These are phyloP conservation scores for Fomes fomentarius DNA, from an alignment of 1,284 basidiomycete species.

Conservation along the genomic window DNA sequence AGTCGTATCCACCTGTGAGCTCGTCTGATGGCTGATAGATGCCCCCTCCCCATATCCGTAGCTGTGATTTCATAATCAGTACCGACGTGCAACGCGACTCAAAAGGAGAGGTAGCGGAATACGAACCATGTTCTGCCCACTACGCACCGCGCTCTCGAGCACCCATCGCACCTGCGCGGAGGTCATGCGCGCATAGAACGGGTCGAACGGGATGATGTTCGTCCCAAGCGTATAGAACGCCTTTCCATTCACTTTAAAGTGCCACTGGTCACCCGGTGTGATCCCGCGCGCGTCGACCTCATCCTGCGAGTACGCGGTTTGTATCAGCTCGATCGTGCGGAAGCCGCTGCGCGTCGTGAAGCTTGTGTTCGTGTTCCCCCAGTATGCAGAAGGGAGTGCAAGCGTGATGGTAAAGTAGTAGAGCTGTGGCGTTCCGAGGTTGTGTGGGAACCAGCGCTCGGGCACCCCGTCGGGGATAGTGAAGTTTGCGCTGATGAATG, in stretches of 20 bases:
- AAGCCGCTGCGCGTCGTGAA: constrained; percentile 55
- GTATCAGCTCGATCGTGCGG: constrained; percentile 56
- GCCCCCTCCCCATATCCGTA: constrained; percentile 64
- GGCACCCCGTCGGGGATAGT: constrained; percentile 48
- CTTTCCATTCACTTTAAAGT: constrained; percentile 60
- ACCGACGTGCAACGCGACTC: neutral
- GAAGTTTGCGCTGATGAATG: constrained; percentile 49
- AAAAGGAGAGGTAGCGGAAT: neutral
- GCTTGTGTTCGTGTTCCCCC: constrained; percentile 18
- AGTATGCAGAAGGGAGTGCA: constrained; percentile 16
- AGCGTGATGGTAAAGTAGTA: constrained; percentile 52
- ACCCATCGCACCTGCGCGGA: constrained; percentile 58
- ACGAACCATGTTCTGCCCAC: constrained; percentile 61
- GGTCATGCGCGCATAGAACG: constrained; percentile 56
- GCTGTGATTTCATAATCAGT: constrained; percentile 39
- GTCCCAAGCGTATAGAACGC: constrained; percentile 58
- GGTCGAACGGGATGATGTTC: constrained; percentile 64
- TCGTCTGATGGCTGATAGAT: constrained; percentile 40
- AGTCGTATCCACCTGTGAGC: constrained; percentile 54
- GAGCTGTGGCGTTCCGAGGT: constrained; percentile 55
- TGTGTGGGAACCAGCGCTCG: constrained; percentile 57
- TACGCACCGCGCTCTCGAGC: constrained; percentile 54
- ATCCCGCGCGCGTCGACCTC: constrained; percentile 51
- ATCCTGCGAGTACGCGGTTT: constrained; percentile 47
- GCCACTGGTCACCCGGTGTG: constrained; percentile 61